Evolutionary conservation across 129 eudicot species (phyloP), one percentile per base, ranked within the genome.

Genomic region (Rutidosis leptorrhynchoides): DNA sequence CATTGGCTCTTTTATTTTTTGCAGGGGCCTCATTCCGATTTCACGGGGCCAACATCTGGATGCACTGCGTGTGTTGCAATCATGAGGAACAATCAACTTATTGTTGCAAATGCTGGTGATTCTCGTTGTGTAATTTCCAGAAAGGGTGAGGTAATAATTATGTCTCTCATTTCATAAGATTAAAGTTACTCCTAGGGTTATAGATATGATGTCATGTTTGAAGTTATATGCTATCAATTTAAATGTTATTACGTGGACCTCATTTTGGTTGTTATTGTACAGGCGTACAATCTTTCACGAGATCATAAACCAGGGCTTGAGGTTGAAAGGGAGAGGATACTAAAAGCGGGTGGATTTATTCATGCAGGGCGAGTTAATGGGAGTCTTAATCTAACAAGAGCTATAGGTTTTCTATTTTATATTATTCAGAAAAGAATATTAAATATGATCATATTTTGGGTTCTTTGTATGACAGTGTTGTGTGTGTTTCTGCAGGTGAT

Each of bases 21-120:
- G 63, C 87, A 92, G 99, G 99, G 99, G 28, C 99, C 97, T 55
- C 97, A 94, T 69, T 94, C 99, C 58, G 96, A 94, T 81, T 94
- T 94, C 77, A 59, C 95, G 17, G 99, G 99, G 65, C 99, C 99
- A 11, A 94, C 97, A 42, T 94, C 97, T 62, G 99, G 99, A 51
- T 64, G 99, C 69, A 94, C 99, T 33, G 86, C 99, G 30, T 89
- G 96, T 84, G 96, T 89, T 65, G 96, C 96, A 1, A 62, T 93
- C 46, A 55, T 93, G 57, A 88, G 90, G 75, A 81, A 72, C 64
- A 85, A 82, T 73, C 90, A 88, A 78, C 82, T 89, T 6, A 23
- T 83, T 82, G 96, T 93, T 22, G 96, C 98, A 25, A 93, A 93
- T 84, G 95, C 96, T 43, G 98, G 98, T 23, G 98, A 93, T 71